Evolutionary conservation across 116 monocot species (phyloP), one percentile per base, ranked within the genome.

Genomic region (Zostera marina): DNA sequence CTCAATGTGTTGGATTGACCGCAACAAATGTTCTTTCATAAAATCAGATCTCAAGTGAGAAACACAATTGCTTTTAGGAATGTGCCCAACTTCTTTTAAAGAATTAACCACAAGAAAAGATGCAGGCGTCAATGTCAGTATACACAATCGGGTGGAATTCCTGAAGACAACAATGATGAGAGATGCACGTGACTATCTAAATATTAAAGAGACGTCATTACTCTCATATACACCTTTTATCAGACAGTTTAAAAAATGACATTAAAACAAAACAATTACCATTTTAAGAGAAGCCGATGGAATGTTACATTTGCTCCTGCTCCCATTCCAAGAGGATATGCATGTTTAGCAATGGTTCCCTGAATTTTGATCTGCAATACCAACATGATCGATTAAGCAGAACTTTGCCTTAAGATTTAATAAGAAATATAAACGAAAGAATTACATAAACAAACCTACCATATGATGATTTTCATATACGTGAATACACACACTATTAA

Each of bases 261-360:
- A 42, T 15, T 26, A 63, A 15, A 63, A 22, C 4, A 8, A 14
- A 20, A 16, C 19, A 16, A 32, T 59, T 63, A 94, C 94, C 64
- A 56, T 57, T 69, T 73, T 59, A 88, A 13, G 39, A 88, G 85
- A 58, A 88, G 69, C 11, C 88, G 74, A 54, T 94, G 74, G 53
- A 94, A 94, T 23, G 88, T 88, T 60, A 71, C 88, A 66, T 71
- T 82, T 66, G 67, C 82, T 69, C 88, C 94, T 60, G 77, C 70
- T 48, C 85, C 89, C 52, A 94, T 4, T 54, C 94, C 94, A 67
- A 85, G 47, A 52, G 80, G 79, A 72, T 24, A 75, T 22, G 66
- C 53, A 74, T 47, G 42, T 44, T 75, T 75, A 45, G 59, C 69
- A 17, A 74, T 55, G 47, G 22, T 54, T 54, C 85, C 94, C 59